Evolutionary conservation across 148 eudicot genomes (phyloP).

Genomic region (Cornus kousa): DNA sequence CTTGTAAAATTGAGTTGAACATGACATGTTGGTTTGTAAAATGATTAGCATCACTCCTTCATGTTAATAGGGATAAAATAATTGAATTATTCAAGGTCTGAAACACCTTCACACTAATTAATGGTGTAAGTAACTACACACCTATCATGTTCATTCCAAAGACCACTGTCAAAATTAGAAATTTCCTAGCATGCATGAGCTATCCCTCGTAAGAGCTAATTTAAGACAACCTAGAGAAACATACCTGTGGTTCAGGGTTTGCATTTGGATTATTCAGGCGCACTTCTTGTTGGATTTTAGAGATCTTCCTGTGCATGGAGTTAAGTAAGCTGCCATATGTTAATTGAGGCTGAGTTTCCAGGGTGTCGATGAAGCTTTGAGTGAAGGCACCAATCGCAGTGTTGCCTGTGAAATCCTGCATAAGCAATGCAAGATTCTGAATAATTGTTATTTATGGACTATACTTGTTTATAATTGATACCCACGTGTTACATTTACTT

Average conservation of each 20-base stretch:
- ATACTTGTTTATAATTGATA: too few species aligned
- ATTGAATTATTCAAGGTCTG: too few species aligned
- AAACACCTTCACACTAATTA: too few species aligned
- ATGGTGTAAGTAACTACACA: too few species aligned
- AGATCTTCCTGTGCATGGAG: conserved; percentile 25
- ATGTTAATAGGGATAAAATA: too few species aligned
- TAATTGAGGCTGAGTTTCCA: conserved; percentile 30
- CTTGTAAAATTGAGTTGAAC: too few species aligned
- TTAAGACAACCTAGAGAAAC: conserved; percentile 19
- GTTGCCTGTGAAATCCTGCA: conserved; percentile 47
- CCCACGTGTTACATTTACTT: too few species aligned
- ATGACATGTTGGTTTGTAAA: too few species aligned
- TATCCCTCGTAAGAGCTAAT: background rate
- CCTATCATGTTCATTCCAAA: too few species aligned
- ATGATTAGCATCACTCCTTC: too few species aligned
- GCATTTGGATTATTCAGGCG: conserved; percentile 7
- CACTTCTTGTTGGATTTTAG: conserved; percentile 13
- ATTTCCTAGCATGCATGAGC: too few species aligned
- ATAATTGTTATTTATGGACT: background rate
- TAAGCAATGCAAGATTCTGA: background rate
- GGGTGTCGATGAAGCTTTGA: conserved; percentile 39
- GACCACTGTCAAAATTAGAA: too few species aligned
- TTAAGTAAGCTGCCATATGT: conserved; percentile 34
- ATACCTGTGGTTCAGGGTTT: background rate
- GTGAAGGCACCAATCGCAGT: conserved; percentile 45